Evolutionary conservation across 148 eudicot species (phyloP).

Genomic region (Tetragonia tetragonoides): DNA sequence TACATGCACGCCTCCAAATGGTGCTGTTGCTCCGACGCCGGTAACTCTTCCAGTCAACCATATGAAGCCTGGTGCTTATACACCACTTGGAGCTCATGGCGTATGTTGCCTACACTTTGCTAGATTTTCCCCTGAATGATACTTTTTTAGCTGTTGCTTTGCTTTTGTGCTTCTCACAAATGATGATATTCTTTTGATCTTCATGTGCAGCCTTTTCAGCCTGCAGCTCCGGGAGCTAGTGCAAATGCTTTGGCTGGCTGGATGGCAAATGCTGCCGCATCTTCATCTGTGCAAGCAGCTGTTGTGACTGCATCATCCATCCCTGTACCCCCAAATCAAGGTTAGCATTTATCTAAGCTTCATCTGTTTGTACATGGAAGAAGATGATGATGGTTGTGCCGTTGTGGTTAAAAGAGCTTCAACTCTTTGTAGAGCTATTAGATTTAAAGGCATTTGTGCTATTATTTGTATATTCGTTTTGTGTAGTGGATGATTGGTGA

Average conservation of each 20-base stretch:
- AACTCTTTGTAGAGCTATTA: not conserved
- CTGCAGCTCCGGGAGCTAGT: constrained; percentile 68
- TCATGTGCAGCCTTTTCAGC: constrained; percentile 69
- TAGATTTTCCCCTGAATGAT: not conserved
- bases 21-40: constrained; percentile 68
- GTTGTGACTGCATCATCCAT: constrained; percentile 85
- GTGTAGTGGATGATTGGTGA: too few relatives aligned
- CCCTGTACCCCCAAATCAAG: constrained; percentile 76
- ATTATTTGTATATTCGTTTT: not conserved
- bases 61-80: constrained; percentile 59
- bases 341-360: constrained; percentile 31
- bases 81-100: constrained; percentile 77
- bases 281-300: constrained; percentile 93
- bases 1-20: constrained; percentile 69
- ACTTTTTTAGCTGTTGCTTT: not conserved
- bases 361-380: not conserved
- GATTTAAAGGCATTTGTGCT: not conserved
- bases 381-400: constrained; percentile 2
- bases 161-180: not conserved
- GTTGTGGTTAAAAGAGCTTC: not conserved
- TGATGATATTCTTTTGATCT: constrained; percentile 1
- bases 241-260: constrained; percentile 92
- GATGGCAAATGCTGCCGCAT: constrained; percentile 87
- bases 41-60: constrained; percentile 48
- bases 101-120: constrained; percentile 37